Conservation (phyloP, 441 rosid genomes). For the Gossypium gossypioides region DNA sequence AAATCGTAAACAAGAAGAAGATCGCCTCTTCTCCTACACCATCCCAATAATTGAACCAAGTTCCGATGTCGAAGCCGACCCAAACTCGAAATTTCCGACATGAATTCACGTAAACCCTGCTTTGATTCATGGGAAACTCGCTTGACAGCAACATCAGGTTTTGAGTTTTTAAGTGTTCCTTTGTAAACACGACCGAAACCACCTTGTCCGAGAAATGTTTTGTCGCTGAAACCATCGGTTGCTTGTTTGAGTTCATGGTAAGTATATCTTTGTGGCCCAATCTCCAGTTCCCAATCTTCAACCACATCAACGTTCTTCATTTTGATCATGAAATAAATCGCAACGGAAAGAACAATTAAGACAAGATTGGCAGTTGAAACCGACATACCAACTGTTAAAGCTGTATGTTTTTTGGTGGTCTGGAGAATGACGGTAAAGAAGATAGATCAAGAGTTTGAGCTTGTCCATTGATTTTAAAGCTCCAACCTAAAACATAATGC, state of each 20-base stretch:
- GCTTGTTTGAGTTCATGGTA: slow-evolving; percentile 59
- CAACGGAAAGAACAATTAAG: background rate
- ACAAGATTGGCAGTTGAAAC: slow-evolving; percentile 20
- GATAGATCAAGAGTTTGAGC: slow-evolving; percentile 44
- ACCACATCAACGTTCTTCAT: slow-evolving; percentile 41
- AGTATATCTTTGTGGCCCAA: slow-evolving; percentile 55
- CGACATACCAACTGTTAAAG: slow-evolving; percentile 24
- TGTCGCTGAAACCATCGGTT: slow-evolving; percentile 49
- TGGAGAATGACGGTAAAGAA: slow-evolving; percentile 47
- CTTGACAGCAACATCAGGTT: slow-evolving; percentile 58
- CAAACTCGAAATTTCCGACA: slow-evolving; percentile 59
- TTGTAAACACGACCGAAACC: slow-evolving; percentile 70
- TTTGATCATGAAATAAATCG: slow-evolving; percentile 19
- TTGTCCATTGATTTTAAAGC: slow-evolving; percentile 37
- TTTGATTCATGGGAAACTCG: slow-evolving; percentile 59
- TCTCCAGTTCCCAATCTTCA: slow-evolving; percentile 65
- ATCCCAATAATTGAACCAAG: slow-evolving; percentile 58
- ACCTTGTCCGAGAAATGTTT: slow-evolving; percentile 51
- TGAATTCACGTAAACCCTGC: slow-evolving; percentile 67
- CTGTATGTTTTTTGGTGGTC: slow-evolving; percentile 14
- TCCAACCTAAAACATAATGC: slow-evolving; percentile 68
- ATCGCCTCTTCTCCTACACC: slow-evolving; percentile 54
- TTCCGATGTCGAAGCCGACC: slow-evolving; percentile 77
- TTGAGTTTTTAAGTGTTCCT: slow-evolving; percentile 44
- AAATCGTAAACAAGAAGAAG: slow-evolving; percentile 64